Conservation (phyloP, 192 early-diverging fungal genomes). For the Podila epicladia region DNA sequence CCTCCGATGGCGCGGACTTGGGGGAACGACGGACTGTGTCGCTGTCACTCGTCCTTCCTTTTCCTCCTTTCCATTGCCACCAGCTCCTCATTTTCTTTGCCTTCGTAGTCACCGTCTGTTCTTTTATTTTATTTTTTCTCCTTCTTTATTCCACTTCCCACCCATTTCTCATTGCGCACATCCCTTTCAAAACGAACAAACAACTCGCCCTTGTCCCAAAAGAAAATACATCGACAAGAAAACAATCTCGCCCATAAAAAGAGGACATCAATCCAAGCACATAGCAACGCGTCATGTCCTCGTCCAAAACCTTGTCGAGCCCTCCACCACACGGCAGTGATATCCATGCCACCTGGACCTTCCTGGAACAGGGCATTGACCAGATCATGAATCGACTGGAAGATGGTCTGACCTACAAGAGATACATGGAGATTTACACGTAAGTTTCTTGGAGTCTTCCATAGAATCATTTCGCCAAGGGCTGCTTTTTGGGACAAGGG, state of each 20-base stretch:
- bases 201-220: background rate
- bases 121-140: background rate
- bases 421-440: slow-evolving; percentile 91
- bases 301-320: slow-evolving; percentile 38
- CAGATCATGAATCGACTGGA: slow-evolving; percentile 81
- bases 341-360: slow-evolving; percentile 75
- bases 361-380: slow-evolving; percentile 80
- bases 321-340: slow-evolving; percentile 59
- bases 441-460: slow-evolving; percentile 55
- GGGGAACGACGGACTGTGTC: background rate
- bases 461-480: background rate
- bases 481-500: background rate
- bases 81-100: background rate
- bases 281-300: slow-evolving; percentile 26
- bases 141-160: background rate
- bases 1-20: no score
- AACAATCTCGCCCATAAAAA: background rate
- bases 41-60: background rate
- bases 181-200: background rate
- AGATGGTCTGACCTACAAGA: slow-evolving; percentile 74
- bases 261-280: background rate
- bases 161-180: background rate
- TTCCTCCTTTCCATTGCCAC: background rate
- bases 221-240: background rate
- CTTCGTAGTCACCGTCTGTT: background rate